Evolutionary conservation across 148 eudicot species (phyloP), one percentile per base, ranked within the genome.

Genomic region (Tetragonia tetragonoides): DNA sequence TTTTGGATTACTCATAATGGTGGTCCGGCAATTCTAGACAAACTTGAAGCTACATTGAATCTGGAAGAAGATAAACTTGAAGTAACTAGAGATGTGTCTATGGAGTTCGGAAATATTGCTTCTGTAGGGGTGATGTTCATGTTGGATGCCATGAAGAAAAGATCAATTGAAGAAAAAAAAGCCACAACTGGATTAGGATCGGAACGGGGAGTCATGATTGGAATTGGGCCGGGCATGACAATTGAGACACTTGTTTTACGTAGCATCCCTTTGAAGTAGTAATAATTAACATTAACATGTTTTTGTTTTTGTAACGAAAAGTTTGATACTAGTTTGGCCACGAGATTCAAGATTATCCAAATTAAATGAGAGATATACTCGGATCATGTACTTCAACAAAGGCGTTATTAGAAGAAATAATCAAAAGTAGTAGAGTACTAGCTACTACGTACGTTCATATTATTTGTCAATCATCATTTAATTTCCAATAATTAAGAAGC

Each of bases 61-160:
- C 78, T 80, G 10, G 62, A 74, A 8, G 57, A 74, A 28, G 74
- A 80, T 2, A 80, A 80, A 73, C 78, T 80, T 15, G 24, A 59
- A 3, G 74, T 80, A 10, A 8, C 74, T 17, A 74, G 74, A 37
- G 74, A 80, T 21, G 51, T 80, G 5, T 73, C 67, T 3, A 80
- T 78, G 59, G 82, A 80, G 78, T 74, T 17, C 20, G 82, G 82
- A 17, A 80, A 80, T 38, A 59, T 80, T 78, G 74, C 82, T 0
- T 74, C 78, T 57, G 34, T 80, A 2, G 82, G 82, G 18, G 77
- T 80, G 23, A 24, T 80, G 68, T 80, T 80, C 63, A 80, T 80
- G 82, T 74, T 80, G 82, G 82, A 80, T 57, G 82, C 54, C 60
- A 79, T 79, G 82, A 73, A 77, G 24, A 79, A 73, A 24, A 73